phyloP scores from a whole-genome alignment of 2,329 filamentous ascomycete species.

The Penicillium sp. region DNA sequence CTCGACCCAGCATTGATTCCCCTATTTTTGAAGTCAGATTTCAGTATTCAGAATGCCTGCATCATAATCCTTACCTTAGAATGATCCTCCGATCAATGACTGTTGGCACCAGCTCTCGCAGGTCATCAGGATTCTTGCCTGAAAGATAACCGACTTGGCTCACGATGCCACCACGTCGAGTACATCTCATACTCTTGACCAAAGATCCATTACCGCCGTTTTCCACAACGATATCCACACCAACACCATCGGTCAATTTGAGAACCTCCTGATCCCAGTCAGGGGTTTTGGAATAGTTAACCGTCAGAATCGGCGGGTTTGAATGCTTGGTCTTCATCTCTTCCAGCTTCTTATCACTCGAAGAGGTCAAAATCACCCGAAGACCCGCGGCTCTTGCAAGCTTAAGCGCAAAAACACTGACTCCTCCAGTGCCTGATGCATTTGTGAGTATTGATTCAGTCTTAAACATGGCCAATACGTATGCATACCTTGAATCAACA shows the following conservation, averaged over 20 bases:
- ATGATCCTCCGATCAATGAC: conserved; percentile 42
- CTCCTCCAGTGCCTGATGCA: conserved; percentile 38
- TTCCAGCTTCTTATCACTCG: conserved; percentile 36
- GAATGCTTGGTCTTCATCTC: conserved; percentile 28
- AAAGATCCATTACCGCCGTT: conserved; percentile 42
- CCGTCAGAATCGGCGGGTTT: conserved; percentile 23
- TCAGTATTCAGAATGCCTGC: not conserved
- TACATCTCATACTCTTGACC: conserved; percentile 42
- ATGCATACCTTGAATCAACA: conserved; percentile 46
- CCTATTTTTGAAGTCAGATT: conserved; percentile 15
- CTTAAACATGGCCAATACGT: too few species aligned
- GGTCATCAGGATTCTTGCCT: conserved; percentile 27
- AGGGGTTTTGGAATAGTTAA: conserved; percentile 34
- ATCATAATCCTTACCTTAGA: conserved; percentile 25
- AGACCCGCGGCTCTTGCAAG: conserved; percentile 34
- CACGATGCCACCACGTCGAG: conserved; percentile 43
- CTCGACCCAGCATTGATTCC: conserved; percentile 46
- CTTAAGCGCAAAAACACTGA: conserved; percentile 38
- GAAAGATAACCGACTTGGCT: conserved; percentile 48
- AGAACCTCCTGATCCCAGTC: conserved; percentile 39
- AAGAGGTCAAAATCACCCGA: conserved; percentile 41
- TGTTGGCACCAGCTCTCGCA: conserved; percentile 37
- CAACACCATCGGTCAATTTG: conserved; percentile 31
- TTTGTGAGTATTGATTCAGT: not conserved
- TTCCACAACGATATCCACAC: conserved; percentile 42